A percentile compares a stretch with the other conserved stretches of the same genome.
These are phyloP conservation scores for Glonium stellatum DNA, from an alignment of 495 filamentous ascomycete species.

Conservation along the genomic window DNA sequence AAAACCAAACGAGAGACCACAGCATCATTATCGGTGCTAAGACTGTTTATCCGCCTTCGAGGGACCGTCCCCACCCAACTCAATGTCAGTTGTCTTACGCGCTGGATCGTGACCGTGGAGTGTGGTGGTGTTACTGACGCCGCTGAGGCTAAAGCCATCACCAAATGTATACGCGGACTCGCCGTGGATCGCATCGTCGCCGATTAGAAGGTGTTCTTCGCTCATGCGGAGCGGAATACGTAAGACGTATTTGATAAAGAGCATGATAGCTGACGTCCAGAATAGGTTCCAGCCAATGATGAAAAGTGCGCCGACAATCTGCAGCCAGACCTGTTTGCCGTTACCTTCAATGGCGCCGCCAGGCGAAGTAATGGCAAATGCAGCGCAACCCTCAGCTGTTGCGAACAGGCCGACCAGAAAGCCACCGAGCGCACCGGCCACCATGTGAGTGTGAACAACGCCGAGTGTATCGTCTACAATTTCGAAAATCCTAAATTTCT, in stretches of 20 bases:
- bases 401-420: slow-evolving; percentile 50
- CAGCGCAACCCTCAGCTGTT: slow-evolving; percentile 43
- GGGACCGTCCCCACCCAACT: neutral
- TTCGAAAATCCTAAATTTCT: slow-evolving; percentile 39
- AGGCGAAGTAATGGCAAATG: slow-evolving; percentile 45
- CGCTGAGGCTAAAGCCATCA: neutral
- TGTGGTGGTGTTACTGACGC: neutral
- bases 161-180: slow-evolving; percentile 43
- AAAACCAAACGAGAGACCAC: neutral
- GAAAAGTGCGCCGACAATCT: slow-evolving; percentile 50
- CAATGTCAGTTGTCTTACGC: neutral
- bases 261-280: slow-evolving; percentile 47
- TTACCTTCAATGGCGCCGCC: slow-evolving; percentile 50
- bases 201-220: slow-evolving; percentile 42
- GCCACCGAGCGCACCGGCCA: slow-evolving; percentile 47
- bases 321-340: slow-evolving; percentile 47
- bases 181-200: slow-evolving; percentile 48
- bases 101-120: neutral
- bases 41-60: slow-evolving; percentile 1
- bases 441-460: slow-evolving; percentile 49
- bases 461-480: slow-evolving; percentile 47
- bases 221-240: slow-evolving; percentile 46
- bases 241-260: slow-evolving; percentile 50
- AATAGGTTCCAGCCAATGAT: slow-evolving; percentile 51
- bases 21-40: neutral